Evolutionary conservation across 768 basidiomycete species (phyloP).

Genomic region (Hemileccinum rubropunctum): DNA sequence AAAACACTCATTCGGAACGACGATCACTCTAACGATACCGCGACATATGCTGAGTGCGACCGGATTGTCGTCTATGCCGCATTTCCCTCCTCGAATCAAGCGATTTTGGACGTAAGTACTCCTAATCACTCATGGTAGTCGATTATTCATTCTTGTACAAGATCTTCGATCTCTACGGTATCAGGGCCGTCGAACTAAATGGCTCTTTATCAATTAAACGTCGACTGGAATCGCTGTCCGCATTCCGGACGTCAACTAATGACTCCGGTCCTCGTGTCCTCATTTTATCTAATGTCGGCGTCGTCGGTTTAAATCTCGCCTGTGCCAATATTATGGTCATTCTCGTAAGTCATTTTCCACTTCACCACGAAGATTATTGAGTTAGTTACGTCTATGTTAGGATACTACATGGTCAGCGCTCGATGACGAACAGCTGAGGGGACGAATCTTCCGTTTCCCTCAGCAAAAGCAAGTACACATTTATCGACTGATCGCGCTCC

Average conservation of each 20-base stretch:
- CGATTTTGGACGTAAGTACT: conserved; percentile 3
- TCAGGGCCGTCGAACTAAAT: conserved; percentile 1
- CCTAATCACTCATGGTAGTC: too few relatives aligned
- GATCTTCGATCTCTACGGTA: conserved; percentile 8
- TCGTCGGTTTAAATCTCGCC: conserved; percentile 13
- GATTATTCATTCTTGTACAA: background rate
- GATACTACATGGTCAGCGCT: conserved; percentile 23
- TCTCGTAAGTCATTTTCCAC: background rate
- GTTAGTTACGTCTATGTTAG: conserved; percentile 7
- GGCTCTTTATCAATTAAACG: background rate
- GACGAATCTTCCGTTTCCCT: conserved; percentile 11
- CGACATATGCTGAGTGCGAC: background rate
- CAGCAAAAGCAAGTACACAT: conserved; percentile 17
- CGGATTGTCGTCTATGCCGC: conserved; percentile 12
- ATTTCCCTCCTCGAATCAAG: conserved; percentile 5
- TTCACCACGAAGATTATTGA: too few relatives aligned
- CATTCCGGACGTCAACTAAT: conserved; percentile 2
- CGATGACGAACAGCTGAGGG: conserved; percentile 16
- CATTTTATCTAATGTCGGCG: conserved; percentile 15
- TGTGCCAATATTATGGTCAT: conserved; percentile 15
- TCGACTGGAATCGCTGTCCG: background rate
- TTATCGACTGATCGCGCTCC: conserved; percentile 10
- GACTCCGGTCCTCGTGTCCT: background rate
- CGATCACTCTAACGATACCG: background rate
- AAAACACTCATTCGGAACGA: background rate